Evolutionary conservation across 805 yeast species (phyloP), one percentile per base, ranked within the genome.

Genomic region (Vanderwaltozyma tropicalis): DNA sequence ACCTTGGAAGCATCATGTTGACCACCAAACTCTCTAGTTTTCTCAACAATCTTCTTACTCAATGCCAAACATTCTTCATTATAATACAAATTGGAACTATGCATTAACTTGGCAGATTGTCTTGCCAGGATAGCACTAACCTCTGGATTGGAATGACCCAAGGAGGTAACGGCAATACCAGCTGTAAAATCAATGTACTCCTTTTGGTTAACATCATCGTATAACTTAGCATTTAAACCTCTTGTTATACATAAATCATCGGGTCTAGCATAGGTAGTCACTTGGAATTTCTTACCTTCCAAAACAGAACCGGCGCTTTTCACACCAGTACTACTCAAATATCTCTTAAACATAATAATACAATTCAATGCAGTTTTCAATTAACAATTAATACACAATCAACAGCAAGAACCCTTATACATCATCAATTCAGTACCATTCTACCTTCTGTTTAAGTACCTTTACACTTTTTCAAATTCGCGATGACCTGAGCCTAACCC

Each of bases 161-260:
- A 66, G 1, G 84, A 80, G n/a, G 95, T 89, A 13, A 92, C 98
- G 1, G 98, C 97, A 48, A 92, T 89, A 37, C 98, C 98, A 2
- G 96, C 87, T 1, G 89, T 79, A 62, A 92, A 89, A 57, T 92
- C 98, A 35, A 92, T 69, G 53, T 80, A 92, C 55, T 80, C 71
- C 28, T 75, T 69, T 42, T 81, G 80, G 49, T 84, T 86, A 34
- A 80, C 61, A 34, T 56, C 61, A 59, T 92, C 98, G 68, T 78
- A 87, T 38, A 92, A 57, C 38, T 68, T 67, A n/a, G 87, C 74
- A 15, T 95, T 95, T 48, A 76, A 62, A 26, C 96, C 98, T 42
- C 78, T 80, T 34, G 80, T 76, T 40, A 89, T 68, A 14, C 86
- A 82, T 35, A 87, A 60, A 37, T 57, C 56, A 32, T 76, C 68